Conservation (phyloP, 2,329 filamentous ascomycete genomes). For the Colletotrichum liaoningense region DNA sequence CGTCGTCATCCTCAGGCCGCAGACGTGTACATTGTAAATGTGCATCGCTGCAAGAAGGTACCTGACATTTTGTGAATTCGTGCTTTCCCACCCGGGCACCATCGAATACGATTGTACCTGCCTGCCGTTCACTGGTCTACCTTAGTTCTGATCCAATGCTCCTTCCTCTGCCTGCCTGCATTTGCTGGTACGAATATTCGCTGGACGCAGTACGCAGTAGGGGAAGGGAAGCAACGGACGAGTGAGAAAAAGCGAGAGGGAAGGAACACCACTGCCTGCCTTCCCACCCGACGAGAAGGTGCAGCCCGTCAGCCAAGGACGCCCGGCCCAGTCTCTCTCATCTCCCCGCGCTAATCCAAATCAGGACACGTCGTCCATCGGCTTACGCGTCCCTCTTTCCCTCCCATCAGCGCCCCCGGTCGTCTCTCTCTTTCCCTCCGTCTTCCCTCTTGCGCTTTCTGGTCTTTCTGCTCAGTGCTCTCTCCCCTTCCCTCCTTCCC, state of each 20-base stretch:
- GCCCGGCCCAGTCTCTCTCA: conserved; percentile 9
- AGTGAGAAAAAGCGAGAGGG: neutral
- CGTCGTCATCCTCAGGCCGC: conserved; percentile 35
- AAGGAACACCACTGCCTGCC: neutral
- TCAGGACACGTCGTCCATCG: conserved; percentile 21
- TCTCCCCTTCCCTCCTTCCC: neutral
- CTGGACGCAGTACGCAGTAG: neutral
- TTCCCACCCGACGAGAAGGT: neutral
- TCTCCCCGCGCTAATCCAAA: conserved; percentile 15
- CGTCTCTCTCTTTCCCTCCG: neutral
- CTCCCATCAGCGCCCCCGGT: neutral
- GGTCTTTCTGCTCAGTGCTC: neutral
- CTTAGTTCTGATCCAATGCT: neutral
- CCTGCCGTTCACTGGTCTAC: no score
- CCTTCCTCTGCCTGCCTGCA: neutral
- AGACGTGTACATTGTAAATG: conserved; percentile 12
- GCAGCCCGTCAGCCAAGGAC: conserved; percentile 7
- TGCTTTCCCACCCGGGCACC: neutral
- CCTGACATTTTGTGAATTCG: neutral
- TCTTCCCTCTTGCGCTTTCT: neutral
- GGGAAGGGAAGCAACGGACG: no score
- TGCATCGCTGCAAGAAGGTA: neutral
- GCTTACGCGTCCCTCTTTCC: conserved; percentile 36
- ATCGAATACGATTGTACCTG: neutral
- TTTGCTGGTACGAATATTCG: neutral